These are phyloP conservation scores for Ophiosphaerella narmari DNA, from an alignment of 2,329 filamentous ascomycete species.

Conservation along the genomic window DNA sequence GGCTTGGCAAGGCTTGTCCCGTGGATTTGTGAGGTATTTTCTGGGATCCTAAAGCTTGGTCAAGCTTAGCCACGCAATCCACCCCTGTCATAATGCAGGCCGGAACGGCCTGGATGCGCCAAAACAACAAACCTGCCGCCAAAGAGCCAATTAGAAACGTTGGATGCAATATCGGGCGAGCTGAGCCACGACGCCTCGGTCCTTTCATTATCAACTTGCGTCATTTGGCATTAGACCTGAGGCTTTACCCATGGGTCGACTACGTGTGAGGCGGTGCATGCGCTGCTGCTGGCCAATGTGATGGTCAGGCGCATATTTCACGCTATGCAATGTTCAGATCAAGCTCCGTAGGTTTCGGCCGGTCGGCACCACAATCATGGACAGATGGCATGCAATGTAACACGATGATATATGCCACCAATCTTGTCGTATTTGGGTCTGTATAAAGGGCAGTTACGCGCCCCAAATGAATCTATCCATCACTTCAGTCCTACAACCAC, in stretches of 20 bases:
- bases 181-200: slow-evolving; percentile 14
- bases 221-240: slow-evolving; percentile 1
- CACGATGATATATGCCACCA: too few species aligned
- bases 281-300: slow-evolving; percentile 15
- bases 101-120: slow-evolving; percentile 11
- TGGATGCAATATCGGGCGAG: background rate
- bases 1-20: slow-evolving; percentile 37
- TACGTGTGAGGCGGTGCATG: slow-evolving; percentile 20
- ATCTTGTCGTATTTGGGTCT: too few species aligned
- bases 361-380: too few species aligned
- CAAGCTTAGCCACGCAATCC: slow-evolving; percentile 17
- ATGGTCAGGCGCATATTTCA: background rate
- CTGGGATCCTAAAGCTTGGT: slow-evolving; percentile 32
- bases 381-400: too few species aligned
- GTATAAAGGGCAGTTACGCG: too few species aligned
- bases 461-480: too few species aligned
- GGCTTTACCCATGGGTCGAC: background rate
- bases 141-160: slow-evolving; percentile 8
- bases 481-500: too few species aligned
- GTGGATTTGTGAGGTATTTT: slow-evolving; percentile 30
- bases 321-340: too few species aligned
- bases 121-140: slow-evolving; percentile 2
- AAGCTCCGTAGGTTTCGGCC: too few species aligned
- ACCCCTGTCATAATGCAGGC: slow-evolving; percentile 13
- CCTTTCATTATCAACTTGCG: slow-evolving; percentile 2